Percentiles rank a stretch among this genome's conserved stretches.
Evolutionary conservation across 192 early-diverging fungal genomes (phyloP).

Genomic region (Lunasporangiospora selenospora): DNA sequence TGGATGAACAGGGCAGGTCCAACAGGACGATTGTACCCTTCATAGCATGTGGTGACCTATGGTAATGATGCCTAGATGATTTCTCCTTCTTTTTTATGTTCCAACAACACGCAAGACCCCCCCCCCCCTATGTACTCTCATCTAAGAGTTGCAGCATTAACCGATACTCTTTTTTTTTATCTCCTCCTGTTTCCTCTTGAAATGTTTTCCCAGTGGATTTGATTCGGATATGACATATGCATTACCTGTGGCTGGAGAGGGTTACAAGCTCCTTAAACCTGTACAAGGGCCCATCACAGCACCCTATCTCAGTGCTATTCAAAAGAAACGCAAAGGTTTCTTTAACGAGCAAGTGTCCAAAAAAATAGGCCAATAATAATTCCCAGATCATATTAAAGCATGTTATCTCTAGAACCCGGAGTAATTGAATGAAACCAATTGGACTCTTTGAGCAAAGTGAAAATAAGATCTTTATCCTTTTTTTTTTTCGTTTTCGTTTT

Average conservation of each 20-base stretch:
- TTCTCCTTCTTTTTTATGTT: background rate
- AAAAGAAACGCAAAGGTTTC: conserved; percentile 76
- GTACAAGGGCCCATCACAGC: conserved; percentile 88
- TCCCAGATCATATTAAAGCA: too few relatives aligned
- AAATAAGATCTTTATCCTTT: too few relatives aligned
- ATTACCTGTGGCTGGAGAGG: conserved; percentile 54
- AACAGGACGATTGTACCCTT: conserved; percentile 89
- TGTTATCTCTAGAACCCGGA: too few relatives aligned
- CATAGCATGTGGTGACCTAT: conserved; percentile 90
- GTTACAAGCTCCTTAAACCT: conserved; percentile 63
- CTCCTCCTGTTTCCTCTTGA: background rate
- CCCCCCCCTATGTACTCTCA: too few relatives aligned
- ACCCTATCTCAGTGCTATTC: conserved; percentile 85
- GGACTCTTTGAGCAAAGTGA: too few relatives aligned
- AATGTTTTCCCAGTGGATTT: conserved; percentile 62
- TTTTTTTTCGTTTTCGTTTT: too few relatives aligned
- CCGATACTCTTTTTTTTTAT: conserved; percentile 4
- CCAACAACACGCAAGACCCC: too few relatives aligned
- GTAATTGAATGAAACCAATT: too few relatives aligned
- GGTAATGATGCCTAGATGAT: conserved; percentile 36
- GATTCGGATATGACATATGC: conserved; percentile 91
- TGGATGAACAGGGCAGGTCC: conserved; percentile 69
- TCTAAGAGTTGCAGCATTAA: too few relatives aligned
- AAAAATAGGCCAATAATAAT: conserved; percentile 16
- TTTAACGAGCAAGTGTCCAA: conserved; percentile 65